These are phyloP conservation scores for Kwoniella bestiolae DNA, from an alignment of 768 basidiomycete species.

Conservation along the genomic window DNA sequence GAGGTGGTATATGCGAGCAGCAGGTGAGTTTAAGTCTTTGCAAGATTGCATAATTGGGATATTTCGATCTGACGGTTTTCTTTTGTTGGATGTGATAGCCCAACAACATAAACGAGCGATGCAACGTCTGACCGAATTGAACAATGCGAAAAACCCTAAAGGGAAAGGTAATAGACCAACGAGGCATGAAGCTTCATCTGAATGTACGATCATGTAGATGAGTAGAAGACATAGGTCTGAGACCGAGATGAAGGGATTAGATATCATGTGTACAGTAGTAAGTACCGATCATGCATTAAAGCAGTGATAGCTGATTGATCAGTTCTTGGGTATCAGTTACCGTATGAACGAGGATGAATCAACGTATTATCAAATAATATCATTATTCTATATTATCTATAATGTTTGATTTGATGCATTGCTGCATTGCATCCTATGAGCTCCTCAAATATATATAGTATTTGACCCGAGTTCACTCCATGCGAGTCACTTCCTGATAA, in stretches of 20 bases:
- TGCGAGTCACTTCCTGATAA: constrained; percentile 10
- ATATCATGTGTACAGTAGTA: not conserved
- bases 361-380: not conserved
- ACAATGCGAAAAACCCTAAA: constrained; percentile 65
- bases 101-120: constrained; percentile 99
- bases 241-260: not conserved
- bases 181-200: constrained; percentile 88
- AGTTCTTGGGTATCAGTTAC: not conserved
- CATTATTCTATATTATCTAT: constrained; percentile 1
- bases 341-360: not conserved
- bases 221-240: not conserved
- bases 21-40: constrained; percentile 70
- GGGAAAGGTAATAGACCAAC: constrained; percentile 81
- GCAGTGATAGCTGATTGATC: not conserved
- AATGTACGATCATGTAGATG: constrained; percentile 74
- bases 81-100: constrained; percentile 62
- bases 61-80: not conserved
- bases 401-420: not conserved
- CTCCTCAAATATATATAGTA: too few species aligned
- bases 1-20: constrained; percentile 98
- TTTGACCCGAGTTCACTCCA: too few species aligned
- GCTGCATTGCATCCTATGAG: constrained; percentile 18
- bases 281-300: too few species aligned
- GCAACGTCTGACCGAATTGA: constrained; percentile 93
- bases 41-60: too few species aligned